Evolutionary conservation across 2,329 filamentous ascomycete species (phyloP), one percentile per base, ranked within the genome.

Genomic region (Fusarium longipes): DNA sequence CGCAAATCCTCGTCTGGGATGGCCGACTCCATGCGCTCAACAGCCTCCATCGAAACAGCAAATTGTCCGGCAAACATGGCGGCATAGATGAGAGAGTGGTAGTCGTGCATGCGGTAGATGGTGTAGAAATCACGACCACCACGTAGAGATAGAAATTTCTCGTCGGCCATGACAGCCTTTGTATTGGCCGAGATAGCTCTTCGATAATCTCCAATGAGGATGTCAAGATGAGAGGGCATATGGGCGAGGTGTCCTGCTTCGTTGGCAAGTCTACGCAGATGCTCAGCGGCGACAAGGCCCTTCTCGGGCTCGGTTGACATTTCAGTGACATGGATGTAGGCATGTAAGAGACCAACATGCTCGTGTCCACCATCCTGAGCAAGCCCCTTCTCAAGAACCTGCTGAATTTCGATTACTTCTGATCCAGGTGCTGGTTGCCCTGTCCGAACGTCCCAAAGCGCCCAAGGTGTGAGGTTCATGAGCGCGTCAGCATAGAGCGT

Each of bases 261-360:
- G 0, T 89, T 89, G 0, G 89, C 84, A 5, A 92, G 80, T n/a
- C 81, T 81, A 32, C 89, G 86, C 9, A 93, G 81, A 18, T 81
- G 77, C 70, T 92, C 86, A 5, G 89, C 89, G 0, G 84, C 81
- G 1, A 83, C 77, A 3, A 91, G 74, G 0, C 87, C 90, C 4
- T 77, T 74, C 72, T 91, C 90, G 0, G 90, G 90, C 22, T 73
- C 67, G 2, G 52, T 56, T 0, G 90, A 93, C 91, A 93, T 93
- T 73, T 93, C 91, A 82, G 92, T 91, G 5, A 92, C 83, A 70
- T 93, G 91, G 36, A 93, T 91, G 75, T 93, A 93, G 30, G 93
- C 78, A 75, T 94, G 91, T 8, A 93, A 80, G 1, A 93, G 76
- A 0, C 91, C 91, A 0, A 91, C 89, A 70, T 96, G 92, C 8